A percentile compares a stretch with the other conserved stretches of the same genome.
These are phyloP conservation scores for Solanum okadae DNA, from an alignment of 257 asterid species.

Conservation along the genomic window DNA sequence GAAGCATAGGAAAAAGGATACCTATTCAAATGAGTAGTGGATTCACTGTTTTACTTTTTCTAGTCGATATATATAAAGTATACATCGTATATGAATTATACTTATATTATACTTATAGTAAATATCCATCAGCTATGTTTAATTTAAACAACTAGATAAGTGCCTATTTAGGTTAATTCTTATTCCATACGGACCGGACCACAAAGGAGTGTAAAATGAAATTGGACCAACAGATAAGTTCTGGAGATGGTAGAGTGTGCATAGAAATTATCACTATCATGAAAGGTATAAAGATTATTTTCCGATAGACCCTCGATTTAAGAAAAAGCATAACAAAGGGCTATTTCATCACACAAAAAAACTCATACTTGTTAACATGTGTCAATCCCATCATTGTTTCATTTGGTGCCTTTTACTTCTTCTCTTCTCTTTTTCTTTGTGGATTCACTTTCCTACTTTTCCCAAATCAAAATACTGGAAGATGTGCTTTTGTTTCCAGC, in stretches of 20 bases:
- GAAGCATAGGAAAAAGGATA: not conserved
- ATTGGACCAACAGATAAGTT: too few species aligned
- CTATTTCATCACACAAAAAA: not conserved
- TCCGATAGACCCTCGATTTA: not conserved
- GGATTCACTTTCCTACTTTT: not conserved
- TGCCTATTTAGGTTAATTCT: not conserved
- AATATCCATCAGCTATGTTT: not conserved
- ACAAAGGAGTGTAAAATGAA: not conserved
- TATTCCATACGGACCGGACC: not conserved
- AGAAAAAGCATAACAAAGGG: not conserved
- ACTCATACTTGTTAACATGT: not conserved
- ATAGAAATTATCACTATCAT: too few species aligned
- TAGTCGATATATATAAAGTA: not conserved
- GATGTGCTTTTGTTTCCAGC: not conserved
- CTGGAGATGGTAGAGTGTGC: accelerated
- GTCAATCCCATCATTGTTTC: not conserved
- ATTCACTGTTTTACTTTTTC: not conserved
- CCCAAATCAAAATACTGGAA: not conserved
- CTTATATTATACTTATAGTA: not conserved
- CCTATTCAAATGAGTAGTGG: not conserved
- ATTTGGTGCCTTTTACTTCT: not conserved
- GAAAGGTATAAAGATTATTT: not conserved
- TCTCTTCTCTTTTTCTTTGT: not conserved
- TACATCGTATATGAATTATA: not conserved
- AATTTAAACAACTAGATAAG: not conserved